Percentiles rank a stretch among this genome's conserved stretches.
Evolutionary conservation across 1,139 yeast genomes (phyloP).

Genomic region (Sugiyamaella japonica): DNA sequence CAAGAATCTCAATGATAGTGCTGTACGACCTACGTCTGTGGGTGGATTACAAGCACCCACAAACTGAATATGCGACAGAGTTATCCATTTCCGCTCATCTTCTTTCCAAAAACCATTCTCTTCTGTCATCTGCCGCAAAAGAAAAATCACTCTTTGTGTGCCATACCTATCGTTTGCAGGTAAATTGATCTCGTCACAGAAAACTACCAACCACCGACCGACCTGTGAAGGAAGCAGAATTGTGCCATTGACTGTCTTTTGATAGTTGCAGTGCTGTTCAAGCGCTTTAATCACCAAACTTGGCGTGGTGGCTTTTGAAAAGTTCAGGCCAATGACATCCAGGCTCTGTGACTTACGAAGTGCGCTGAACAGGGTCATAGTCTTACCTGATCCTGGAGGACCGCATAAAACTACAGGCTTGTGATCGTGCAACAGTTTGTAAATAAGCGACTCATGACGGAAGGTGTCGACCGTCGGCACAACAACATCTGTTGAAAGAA

Average conservation of each 20-base stretch:
- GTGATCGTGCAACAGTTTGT: slow-evolving; percentile 57
- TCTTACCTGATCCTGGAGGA: slow-evolving; percentile 97
- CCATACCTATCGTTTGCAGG: slow-evolving; percentile 77
- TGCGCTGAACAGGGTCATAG: slow-evolving; percentile 81
- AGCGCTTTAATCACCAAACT: slow-evolving; percentile 60
- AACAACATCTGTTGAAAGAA: slow-evolving; percentile 61
- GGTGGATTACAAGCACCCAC: slow-evolving; percentile 97
- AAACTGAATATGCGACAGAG: slow-evolving; percentile 65
- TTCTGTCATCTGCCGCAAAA: slow-evolving; percentile 75
- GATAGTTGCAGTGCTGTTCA: slow-evolving; percentile 71
- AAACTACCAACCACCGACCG: slow-evolving; percentile 77
- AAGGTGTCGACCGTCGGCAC: slow-evolving; percentile 81
- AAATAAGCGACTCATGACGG: slow-evolving; percentile 63
- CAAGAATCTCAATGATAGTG: slow-evolving; percentile 61
- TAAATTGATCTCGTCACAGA: slow-evolving; percentile 90
- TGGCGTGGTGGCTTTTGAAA: slow-evolving; percentile 80
- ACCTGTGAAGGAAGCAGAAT: slow-evolving; percentile 58
- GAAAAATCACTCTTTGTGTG: slow-evolving; percentile 71
- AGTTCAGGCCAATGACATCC: slow-evolving; percentile 70
- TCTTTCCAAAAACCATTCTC: slow-evolving; percentile 76
- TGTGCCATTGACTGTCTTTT: slow-evolving; percentile 52
- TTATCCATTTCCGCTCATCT: slow-evolving; percentile 63
- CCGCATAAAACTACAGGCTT: slow-evolving; percentile 78
- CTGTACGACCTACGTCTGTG: slow-evolving; percentile 70
- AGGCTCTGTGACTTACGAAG: slow-evolving; percentile 58